A percentile compares a stretch with the other conserved stretches of the same genome.
phyloP scores from a whole-genome alignment of 345 rosid species.

The Eucalyptus globulus region DNA sequence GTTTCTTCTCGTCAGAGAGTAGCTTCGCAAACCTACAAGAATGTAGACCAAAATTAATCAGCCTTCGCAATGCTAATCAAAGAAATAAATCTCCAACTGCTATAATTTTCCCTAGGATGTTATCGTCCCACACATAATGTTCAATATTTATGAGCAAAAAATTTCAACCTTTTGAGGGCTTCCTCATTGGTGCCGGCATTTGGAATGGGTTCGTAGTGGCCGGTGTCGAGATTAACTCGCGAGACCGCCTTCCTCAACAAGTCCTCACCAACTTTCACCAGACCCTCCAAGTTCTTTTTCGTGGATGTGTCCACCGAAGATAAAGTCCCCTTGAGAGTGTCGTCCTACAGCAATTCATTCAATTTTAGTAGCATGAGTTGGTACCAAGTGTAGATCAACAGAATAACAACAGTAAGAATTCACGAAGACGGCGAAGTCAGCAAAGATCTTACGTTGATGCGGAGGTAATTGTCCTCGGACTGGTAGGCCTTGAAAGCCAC shows the following conservation, averaged over 20 bases:
- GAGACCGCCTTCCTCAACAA: conserved; percentile 26
- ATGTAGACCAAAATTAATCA: neutral
- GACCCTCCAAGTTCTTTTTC: conserved; percentile 31
- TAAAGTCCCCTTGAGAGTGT: conserved; percentile 28
- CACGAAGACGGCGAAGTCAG: neutral
- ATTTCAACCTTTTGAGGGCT: conserved; percentile 43
- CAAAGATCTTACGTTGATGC: conserved; percentile 38
- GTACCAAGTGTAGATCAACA: neutral
- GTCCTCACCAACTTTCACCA: conserved; percentile 27
- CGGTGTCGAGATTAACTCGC: conserved; percentile 31
- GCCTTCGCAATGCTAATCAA: neutral
- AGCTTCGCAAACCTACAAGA: neutral
- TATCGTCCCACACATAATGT: neutral
- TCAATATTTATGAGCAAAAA: neutral
- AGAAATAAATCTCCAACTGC: neutral
- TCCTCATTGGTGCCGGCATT: conserved; percentile 33
- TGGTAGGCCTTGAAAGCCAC: conserved; percentile 44
- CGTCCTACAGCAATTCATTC: conserved; percentile 11
- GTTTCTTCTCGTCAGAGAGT: neutral
- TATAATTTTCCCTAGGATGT: neutral
- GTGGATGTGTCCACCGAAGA: conserved; percentile 37
- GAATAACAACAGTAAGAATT: neutral
- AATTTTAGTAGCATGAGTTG: neutral
- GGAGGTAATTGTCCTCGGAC: conserved; percentile 45
- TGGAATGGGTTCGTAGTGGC: conserved; percentile 32